These are phyloP conservation scores for Kurtzmaniella quercitrusa DNA, from an alignment of 1,139 yeast species.

Conservation along the genomic window DNA sequence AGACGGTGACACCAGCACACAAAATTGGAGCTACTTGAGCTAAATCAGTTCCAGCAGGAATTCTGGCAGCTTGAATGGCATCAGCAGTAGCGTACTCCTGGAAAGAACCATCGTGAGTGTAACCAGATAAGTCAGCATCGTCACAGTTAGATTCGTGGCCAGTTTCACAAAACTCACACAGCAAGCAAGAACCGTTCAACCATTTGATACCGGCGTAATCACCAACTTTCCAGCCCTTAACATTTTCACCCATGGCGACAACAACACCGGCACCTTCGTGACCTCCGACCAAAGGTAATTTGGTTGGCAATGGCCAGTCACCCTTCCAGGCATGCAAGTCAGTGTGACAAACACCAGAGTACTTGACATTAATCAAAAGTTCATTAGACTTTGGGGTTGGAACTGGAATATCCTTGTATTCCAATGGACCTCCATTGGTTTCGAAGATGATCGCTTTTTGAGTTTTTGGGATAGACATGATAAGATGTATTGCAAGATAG, in stretches of 20 bases:
- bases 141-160: constrained; percentile 70
- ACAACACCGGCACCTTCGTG: constrained; percentile 89
- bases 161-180: constrained; percentile 69
- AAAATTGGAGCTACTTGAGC: constrained; percentile 36
- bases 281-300: constrained; percentile 73
- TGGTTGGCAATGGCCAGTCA: constrained; percentile 64
- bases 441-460: constrained; percentile 75
- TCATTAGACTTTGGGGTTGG: constrained; percentile 59
- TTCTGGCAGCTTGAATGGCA: constrained; percentile 36
- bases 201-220: constrained; percentile 75
- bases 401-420: constrained; percentile 60
- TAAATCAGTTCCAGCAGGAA: constrained; percentile 31
- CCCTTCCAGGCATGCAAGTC: constrained; percentile 73
- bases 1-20: constrained; percentile 84
- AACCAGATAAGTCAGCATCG: constrained; percentile 67
- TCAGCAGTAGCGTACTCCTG: constrained; percentile 75
- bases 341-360: constrained; percentile 67
- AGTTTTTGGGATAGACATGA: constrained; percentile 46
- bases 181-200: constrained; percentile 69
- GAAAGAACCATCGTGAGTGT: constrained; percentile 79
- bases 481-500: background rate
- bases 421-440: constrained; percentile 59
- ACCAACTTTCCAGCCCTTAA: constrained; percentile 67
- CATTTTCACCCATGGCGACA: constrained; percentile 66
- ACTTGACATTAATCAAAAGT: constrained; percentile 57